Evolutionary conservation across 495 filamentous ascomycete species (phyloP), one percentile per base, ranked within the genome.

Genomic region (Amorphotheca resinae): DNA sequence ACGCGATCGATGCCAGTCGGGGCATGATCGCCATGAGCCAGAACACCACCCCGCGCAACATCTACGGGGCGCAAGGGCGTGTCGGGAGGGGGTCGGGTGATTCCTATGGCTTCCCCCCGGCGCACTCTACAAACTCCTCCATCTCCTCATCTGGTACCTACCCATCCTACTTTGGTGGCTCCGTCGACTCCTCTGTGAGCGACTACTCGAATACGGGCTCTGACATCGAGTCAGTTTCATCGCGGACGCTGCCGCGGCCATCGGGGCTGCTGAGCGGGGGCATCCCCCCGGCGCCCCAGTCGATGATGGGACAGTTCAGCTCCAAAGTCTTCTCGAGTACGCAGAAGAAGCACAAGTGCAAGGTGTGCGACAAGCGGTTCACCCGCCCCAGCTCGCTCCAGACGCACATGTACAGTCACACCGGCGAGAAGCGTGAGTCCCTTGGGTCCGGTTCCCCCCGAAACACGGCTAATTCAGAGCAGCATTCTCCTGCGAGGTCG

Each of bases 311-410:
- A 36, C 89, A 93, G 49, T 98, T 98, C 68, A 95, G 85, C 68
- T 95, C 91, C 33, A 96, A 95, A 60, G 80, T 95, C 36, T 84
- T 86, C 8, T 89, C 87, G 17, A 93, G 84, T 65, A 87, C 91
- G 21, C 89, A 96, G 58, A 98, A 98, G 77, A 98, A 96, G 70
- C 91, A 98, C 67, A 95, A 95, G 65, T 98, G 91, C 73, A 96
- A 95, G 70, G 84, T 98, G 38, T 98, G 91, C 69, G 91, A 96
- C 65, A 98, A 98, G 76, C 78, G 91, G 6, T 98, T 98, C 61
- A 96, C 91, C 8, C 76, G 91, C 30, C 91, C 91, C 0, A 95
- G 89, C 57, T 98, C 91, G 5, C 62, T 98, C 23, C 93, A 95
- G 54, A 98, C 91, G 18, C 91, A 98, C 57, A 96, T 95, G 79